A percentile compares a stretch with the other conserved stretches of the same genome.
These are phyloP conservation scores for Kwoniella shandongensis DNA, from an alignment of 768 basidiomycete genomes.

Conservation along the genomic window DNA sequence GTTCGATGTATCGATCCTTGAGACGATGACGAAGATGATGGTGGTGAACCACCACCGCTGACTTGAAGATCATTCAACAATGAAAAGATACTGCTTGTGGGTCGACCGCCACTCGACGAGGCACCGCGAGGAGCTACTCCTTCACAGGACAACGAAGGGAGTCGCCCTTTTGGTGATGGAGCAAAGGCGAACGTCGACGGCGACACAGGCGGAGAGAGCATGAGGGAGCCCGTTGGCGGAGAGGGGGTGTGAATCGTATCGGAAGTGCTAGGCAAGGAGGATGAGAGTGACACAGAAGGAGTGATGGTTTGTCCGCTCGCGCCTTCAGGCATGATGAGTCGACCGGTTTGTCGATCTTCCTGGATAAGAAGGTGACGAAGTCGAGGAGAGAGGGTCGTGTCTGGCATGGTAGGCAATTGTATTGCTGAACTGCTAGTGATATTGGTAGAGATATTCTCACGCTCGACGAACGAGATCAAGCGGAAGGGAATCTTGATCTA, in stretches of 20 bases:
- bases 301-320: neutral
- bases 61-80: constrained; percentile 23
- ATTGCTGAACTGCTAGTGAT: no score
- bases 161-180: constrained; percentile 7
- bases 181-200: constrained; percentile 15
- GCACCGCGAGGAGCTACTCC: neutral
- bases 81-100: constrained; percentile 22
- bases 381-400: constrained; percentile 25
- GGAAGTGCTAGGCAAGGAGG: constrained; percentile 3
- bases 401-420: constrained; percentile 11
- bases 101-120: constrained; percentile 1
- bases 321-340: constrained; percentile 20
- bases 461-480: no score
- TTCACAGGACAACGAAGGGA: neutral
- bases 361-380: constrained; percentile 39
- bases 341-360: constrained; percentile 30
- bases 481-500: no score
- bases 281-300: constrained; percentile 1
- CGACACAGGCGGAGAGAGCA: constrained; percentile 18
- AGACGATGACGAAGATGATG: constrained; percentile 22
- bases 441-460: no score
- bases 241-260: neutral
- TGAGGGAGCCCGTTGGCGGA: neutral
- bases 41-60: constrained; percentile 6
- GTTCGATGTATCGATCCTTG: neutral